Base-by-base conservation (phyloP, 306 rosid genomes). In the Crotalaria pallida region DNA sequence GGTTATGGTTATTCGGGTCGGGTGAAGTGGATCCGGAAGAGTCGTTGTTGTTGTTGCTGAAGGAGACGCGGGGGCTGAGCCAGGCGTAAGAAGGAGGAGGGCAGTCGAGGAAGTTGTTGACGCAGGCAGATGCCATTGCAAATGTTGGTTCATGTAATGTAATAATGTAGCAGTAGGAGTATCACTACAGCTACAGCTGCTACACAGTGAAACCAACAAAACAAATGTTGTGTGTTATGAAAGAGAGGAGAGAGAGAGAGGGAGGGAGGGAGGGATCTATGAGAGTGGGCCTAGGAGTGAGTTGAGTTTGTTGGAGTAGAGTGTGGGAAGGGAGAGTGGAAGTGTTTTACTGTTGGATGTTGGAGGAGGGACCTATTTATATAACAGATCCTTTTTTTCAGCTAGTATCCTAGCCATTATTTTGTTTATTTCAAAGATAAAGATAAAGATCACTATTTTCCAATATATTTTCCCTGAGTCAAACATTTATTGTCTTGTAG, bases 71-170 rank as follows among this genome's bases (percentile, higher is more conserved):
- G 31, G 91, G 91, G 6, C 84, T 76, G 34, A 83, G 79, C 96
- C 96, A 94, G 1, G 88, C 89, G 40, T 88, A 86, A 0, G 90
- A 72, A 13, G 86, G 81, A 13, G 86, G 81, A 0, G 92, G 17
- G n/a, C 81, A 66, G 76, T 81, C 84, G 10, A 83, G 83, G 56
- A 89, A 89, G n/a, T 73, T 84, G 86, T 94, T 94, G 58, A 94
- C 86, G 33, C 97, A 94, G 2, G 98, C 98, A 2, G 98, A 94
- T 45, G 98, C 97, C 98, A 94, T 94, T 17, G 61, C n/a, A 29
- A 4, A 10, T 17, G 41, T 34, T 8, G 64, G 79, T 75, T 77
- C 82, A 81, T 76, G 73, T 31, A 69, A 63, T 27, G 9, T 23
- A 1, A 7, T 3, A 7, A 29, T n/a, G 4, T 27, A 34, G 41